Base-by-base conservation (phyloP, 2,329 filamentous ascomycete species). In the Apiospora kogelbergensis region DNA sequence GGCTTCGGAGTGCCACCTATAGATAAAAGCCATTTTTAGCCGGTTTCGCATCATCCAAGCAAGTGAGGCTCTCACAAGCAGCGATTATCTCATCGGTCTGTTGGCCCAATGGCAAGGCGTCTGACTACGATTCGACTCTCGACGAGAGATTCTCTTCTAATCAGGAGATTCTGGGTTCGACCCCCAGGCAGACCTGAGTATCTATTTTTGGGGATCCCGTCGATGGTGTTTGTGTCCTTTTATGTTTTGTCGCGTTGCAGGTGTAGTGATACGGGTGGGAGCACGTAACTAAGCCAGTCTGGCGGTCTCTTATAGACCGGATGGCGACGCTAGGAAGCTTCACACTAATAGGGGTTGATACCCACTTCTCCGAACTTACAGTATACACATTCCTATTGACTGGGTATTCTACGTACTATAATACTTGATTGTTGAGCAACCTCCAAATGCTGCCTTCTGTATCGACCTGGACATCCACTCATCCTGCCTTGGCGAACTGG, bases 91-190 rank as follows among this genome's bases (percentile, higher is more conserved):
- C 30, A 37, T 10, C 53, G 67, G 67, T 68, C 67, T 37, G 60
- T 64, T 81, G 78, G 78, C 77, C 77, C 77, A 80, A 80, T 81
- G 80, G 75, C 79, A 82, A 80, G 79, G 79, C 80, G 80, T 81
- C 78, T 81, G 80, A 82, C 80, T 81, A 81, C 80, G 79, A 81
- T 70, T 70, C 60, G 30, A 60, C 30, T 60, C 53, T 60, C 10
- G 2, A 37, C 4, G 53, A 60, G 53, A 42, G 53, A 42, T 22
- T 60, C 30, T 20, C 53, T 60, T 60, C 30, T 24, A 57, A 69
- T 69, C 68, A 69, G 68, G 68, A 68, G 68, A 69, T 69, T 69
- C 68, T 69, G 68, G 68, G 68, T 69, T 69, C 68, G 68, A 69
- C 48, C 68, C 68, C 68, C 68, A 69, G 68, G 68, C 33, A 24